Conservation (phyloP, 129 eudicot species). For the Logfia minima region DNA sequence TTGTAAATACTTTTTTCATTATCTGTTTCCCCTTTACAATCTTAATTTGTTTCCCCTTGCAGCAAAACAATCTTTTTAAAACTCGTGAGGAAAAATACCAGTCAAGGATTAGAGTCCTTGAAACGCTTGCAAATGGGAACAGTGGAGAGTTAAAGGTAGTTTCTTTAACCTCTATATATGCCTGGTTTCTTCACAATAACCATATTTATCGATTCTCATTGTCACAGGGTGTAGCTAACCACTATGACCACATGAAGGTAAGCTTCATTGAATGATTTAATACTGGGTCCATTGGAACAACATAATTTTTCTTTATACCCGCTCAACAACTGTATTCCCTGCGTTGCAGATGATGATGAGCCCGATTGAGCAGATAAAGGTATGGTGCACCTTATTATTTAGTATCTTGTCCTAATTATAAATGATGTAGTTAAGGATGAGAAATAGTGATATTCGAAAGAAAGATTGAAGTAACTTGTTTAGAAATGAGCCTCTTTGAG, state of each 20-base stretch:
- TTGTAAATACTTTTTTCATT: not conserved
- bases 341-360: constrained; percentile 56
- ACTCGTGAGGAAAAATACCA: constrained; percentile 92
- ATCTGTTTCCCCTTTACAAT: not conserved
- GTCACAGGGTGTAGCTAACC: constrained; percentile 30
- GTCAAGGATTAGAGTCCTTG: constrained; percentile 85
- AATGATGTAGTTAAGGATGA: not conserved
- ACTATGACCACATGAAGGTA: constrained; percentile 46
- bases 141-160: constrained; percentile 68
- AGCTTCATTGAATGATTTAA: constrained; percentile 17
- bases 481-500: not conserved
- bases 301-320: not conserved
- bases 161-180: not conserved
- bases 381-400: constrained; percentile 22
- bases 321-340: not conserved
- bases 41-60: constrained; percentile 28
- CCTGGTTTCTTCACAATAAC: constrained; percentile 13
- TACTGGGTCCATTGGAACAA: constrained; percentile 7
- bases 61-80: constrained; percentile 88
- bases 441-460: not conserved
- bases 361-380: constrained; percentile 76
- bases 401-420: not conserved
- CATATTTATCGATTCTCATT: constrained; percentile 3
- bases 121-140: constrained; percentile 82
- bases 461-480: not conserved